Conservation (phyloP, 2,329 filamentous ascomycete genomes). For the Alternaria sp. region DNA sequence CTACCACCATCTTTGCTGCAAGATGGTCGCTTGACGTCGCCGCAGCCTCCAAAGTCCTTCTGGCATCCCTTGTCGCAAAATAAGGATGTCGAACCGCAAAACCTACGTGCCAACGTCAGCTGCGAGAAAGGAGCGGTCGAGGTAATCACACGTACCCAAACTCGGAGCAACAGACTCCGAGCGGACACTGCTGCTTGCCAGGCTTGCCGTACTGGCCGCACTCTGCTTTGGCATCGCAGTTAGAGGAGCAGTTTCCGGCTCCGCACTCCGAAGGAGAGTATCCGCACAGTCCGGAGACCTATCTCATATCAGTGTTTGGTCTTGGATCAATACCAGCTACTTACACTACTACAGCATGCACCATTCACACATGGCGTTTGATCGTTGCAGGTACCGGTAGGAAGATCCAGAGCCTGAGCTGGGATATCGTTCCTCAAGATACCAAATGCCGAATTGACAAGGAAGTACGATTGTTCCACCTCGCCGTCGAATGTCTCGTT, state of each 20-base stretch:
- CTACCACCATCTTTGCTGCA: neutral
- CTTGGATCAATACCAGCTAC: neutral
- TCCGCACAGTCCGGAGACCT: neutral
- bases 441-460: neutral
- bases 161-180: constrained; percentile 9
- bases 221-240: constrained; percentile 10
- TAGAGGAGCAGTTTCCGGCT: constrained; percentile 3
- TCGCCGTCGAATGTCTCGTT: too few species aligned
- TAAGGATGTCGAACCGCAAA: neutral
- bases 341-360: constrained; percentile 1
- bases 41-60: constrained; percentile 1
- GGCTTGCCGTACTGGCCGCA: constrained; percentile 5
- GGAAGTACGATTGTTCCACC: neutral
- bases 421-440: neutral
- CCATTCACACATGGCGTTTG: neutral
- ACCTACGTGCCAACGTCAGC: neutral
- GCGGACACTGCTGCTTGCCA: constrained; percentile 1
- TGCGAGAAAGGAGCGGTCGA: too few species aligned
- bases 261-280: neutral
- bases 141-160: neutral
- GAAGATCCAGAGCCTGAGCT: neutral
- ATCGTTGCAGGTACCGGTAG: neutral
- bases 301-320: neutral
- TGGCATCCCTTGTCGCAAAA: neutral
- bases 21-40: neutral